phyloP scores from a whole-genome alignment of 2,329 filamentous ascomycete genomes.

The Cryphonectria nitschkei region DNA sequence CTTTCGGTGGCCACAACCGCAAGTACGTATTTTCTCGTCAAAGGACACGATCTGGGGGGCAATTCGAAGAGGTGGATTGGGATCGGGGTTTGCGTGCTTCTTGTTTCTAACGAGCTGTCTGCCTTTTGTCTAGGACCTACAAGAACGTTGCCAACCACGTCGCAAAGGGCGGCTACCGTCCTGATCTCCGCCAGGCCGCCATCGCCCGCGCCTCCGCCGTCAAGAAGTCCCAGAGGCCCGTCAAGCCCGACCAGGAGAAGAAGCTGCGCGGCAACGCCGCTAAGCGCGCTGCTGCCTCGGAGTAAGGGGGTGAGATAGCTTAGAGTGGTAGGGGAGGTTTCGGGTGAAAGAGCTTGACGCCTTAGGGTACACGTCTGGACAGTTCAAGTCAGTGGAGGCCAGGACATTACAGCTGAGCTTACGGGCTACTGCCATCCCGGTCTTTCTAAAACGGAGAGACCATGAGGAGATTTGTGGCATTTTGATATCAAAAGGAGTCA shows the following conservation, averaged over 20 bases:
- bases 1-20: conserved; percentile 73
- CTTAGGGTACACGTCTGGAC: conserved; percentile 8
- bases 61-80: neutral
- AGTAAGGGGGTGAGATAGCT: conserved; percentile 36
- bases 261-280: conserved; percentile 84
- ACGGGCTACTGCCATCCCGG: conserved; percentile 16
- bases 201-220: conserved; percentile 87
- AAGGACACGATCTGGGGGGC: neutral
- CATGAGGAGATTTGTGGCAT: conserved; percentile 23
- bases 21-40: conserved; percentile 62
- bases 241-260: conserved; percentile 73
- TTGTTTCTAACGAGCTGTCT: neutral
- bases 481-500: conserved; percentile 29
- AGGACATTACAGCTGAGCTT: conserved; percentile 17
- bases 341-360: conserved; percentile 21
- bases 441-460: conserved; percentile 11
- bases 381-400: conserved; percentile 6
- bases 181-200: conserved; percentile 76
- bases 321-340: conserved; percentile 8
- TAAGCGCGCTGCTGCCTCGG: conserved; percentile 66
- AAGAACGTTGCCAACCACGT: conserved; percentile 81
- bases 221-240: conserved; percentile 75
- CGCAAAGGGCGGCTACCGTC: conserved; percentile 84
- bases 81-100: neutral
- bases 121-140: conserved; percentile 69